Base-by-base conservation (phyloP, 2,329 filamentous ascomycete species). In the Ustulina deusta region DNA sequence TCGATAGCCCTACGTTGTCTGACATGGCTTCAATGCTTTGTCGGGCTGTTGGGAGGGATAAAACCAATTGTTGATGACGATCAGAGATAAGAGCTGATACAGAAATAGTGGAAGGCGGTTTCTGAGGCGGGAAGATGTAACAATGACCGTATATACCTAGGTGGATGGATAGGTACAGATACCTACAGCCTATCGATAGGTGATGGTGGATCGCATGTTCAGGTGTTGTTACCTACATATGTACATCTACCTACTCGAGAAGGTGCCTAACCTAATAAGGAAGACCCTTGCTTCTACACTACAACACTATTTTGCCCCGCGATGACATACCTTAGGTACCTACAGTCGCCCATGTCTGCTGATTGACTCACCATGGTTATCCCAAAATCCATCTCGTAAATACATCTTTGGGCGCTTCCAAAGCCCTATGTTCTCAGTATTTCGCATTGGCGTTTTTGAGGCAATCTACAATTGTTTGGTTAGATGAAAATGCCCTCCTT, bases 1-100 rank as follows among this genome's bases (percentile, higher is more conserved):
- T 99, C 65, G 91, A 90, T 75, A 99, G 93, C 65, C 96, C 97
- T 77, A 99, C 96, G 83, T 99, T 99, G 73, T 96, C 94, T 68
- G 94, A 96, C 96, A 98, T 98, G 74, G 38, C 76, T 61, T 13
- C 17, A 6, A 34, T 20, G 25, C 13, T 15, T 36, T 15, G 6
- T 36, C 10, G 36, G 22, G 51, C 17, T 32, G 27, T 25, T 2
- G 15, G 22, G 48, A 32, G 48, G 15, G 38, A 27, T 22, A 34
- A 17, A 22, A 11, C 27, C 4, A 22, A 40, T 52, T 27, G 6
- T 29, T 42, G 34, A 15, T 6, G 22, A 13, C n/a, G 13, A 15
- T 10, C 13, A 36, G 58, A 52, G 15, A 61, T 36, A 10, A 25
- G 25, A 6, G 34, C 7, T 10, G 13, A 17, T 48, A 32, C 20